A percentile compares a stretch with the other conserved stretches of the same genome.
Evolutionary conservation across 352 stramenopile genomes (phyloP).

Genomic region (Phytophthora ohioensis): DNA sequence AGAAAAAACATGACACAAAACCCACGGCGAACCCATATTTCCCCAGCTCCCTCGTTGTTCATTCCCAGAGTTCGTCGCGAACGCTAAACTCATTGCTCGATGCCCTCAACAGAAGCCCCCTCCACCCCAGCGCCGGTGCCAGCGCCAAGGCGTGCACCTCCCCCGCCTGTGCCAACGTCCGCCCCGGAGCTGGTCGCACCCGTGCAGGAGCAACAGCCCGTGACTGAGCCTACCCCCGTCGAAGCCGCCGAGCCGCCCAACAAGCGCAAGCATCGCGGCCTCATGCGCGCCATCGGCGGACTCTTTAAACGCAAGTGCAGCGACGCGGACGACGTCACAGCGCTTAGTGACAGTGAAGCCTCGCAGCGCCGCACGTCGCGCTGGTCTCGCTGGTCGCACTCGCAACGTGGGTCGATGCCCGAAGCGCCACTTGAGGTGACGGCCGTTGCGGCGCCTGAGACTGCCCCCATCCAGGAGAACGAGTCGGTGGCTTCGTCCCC

Average conservation of each 20-base stretch:
- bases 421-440: slow-evolving; percentile 28
- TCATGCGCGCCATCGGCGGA: slow-evolving; percentile 60
- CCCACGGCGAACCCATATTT: slow-evolving; percentile 27
- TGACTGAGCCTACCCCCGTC: neutral
- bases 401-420: slow-evolving; percentile 35
- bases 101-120: slow-evolving; percentile 16
- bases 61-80: slow-evolving; percentile 27
- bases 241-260: slow-evolving; percentile 4
- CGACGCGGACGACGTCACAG: slow-evolving; percentile 26
- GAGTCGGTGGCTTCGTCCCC: slow-evolving; percentile 17
- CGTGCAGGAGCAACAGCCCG: slow-evolving; percentile 6
- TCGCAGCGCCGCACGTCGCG: slow-evolving; percentile 47
- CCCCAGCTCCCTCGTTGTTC: slow-evolving; percentile 9
- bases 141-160: slow-evolving; percentile 11
- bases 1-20: slow-evolving; percentile 6
- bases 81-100: slow-evolving; percentile 10
- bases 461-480: slow-evolving; percentile 28
- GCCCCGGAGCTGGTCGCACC: slow-evolving; percentile 6
- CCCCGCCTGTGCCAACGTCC: slow-evolving; percentile 20
- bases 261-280: slow-evolving; percentile 47
- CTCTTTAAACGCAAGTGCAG: slow-evolving; percentile 58
- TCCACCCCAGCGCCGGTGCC: neutral
- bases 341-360: slow-evolving; percentile 37
- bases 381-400: slow-evolving; percentile 46
- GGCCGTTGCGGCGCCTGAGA: slow-evolving; percentile 12